Evolutionary conservation across 345 rosid species (phyloP), one percentile per base, ranked within the genome.

Genomic region (Psidium guajava): DNA sequence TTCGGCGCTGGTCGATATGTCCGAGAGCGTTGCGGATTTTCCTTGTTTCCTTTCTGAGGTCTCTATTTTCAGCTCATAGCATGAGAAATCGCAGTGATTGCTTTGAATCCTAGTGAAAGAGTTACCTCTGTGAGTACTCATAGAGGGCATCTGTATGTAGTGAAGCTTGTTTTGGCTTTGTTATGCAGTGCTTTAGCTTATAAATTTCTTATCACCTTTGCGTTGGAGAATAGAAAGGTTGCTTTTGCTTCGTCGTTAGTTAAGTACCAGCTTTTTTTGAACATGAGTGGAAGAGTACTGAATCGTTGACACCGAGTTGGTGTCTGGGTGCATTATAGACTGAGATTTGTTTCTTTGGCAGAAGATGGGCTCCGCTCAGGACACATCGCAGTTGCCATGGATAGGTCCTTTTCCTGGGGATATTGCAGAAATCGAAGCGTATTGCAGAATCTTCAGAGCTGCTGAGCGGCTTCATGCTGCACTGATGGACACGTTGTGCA

Each of bases 351-450:
- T 64, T 90, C 87, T 86, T 85, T 86, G 88, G 81, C 85, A 83
- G 82, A 88, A 89, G 90, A 85, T 88, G 54, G 82, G 88, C 85
- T 90, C 93, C 87, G 91, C 96, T 82, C 91, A 87, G 15, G 99
- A 94, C 88, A 83, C 64, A 8, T 92, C 96, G n/a, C 94, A 92
- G 91, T 84, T 92, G 89, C 95, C 91, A 40, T 94, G 99, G 99
- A 87, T 93, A 83, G 99, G 99, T 87, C 99, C 98, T 40, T 89
- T 97, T 83, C 98, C 99, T 57, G 98, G 99, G 25, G 99, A 97
- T 80, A 95, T 97, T 86, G 98, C 99, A 69, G 99, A 97, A 90
- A 92, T 97, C 49, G 98, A 97, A 90, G 98, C 99, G 21, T 97
- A 97, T 83, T 97, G 99, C 90, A 92, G 99, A 85, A 95, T 95